Evolutionary conservation across 345 rosid genomes (phyloP).

Genomic region (Moricandia arvensis): DNA sequence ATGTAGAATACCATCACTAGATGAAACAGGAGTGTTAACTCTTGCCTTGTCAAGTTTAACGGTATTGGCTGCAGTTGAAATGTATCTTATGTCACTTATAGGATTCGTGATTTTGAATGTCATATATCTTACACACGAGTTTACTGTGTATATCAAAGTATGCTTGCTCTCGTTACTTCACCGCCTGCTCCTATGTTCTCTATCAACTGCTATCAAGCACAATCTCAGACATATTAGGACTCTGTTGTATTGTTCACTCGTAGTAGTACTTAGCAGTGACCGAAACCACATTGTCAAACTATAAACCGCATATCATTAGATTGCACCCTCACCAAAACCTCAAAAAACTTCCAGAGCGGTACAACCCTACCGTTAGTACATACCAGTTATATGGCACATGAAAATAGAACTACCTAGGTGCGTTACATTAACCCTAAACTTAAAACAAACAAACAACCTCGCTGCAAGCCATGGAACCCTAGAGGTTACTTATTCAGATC

Average conservation of each 20-base stretch:
- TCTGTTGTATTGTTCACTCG: background rate
- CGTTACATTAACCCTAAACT: background rate
- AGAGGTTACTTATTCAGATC: conserved; percentile 23
- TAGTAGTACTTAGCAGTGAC: background rate
- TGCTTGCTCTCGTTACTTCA: too few relatives aligned
- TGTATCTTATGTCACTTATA: too few relatives aligned
- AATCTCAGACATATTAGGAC: too few relatives aligned
- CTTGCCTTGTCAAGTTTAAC: too few relatives aligned
- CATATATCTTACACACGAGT: too few relatives aligned
- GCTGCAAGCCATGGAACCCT: conserved; percentile 9
- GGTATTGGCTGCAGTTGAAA: too few relatives aligned
- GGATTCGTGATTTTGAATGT: too few relatives aligned
- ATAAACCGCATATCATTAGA: conserved; percentile 7
- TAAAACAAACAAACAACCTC: background rate
- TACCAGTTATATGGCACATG: background rate
- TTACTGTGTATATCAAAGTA: too few relatives aligned
- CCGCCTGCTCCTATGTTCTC: background rate
- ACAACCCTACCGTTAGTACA: conserved; percentile 22
- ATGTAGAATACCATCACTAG: too few relatives aligned
- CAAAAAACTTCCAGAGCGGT: conserved; percentile 4
- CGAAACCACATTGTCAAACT: background rate
- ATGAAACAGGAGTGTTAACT: too few relatives aligned
- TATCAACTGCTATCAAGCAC: background rate
- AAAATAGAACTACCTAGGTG: background rate
- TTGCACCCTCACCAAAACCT: conserved; percentile 24